These are phyloP conservation scores for Phytopythium chamaehyphon DNA, from an alignment of 352 stramenopile genomes.

Conservation along the genomic window DNA sequence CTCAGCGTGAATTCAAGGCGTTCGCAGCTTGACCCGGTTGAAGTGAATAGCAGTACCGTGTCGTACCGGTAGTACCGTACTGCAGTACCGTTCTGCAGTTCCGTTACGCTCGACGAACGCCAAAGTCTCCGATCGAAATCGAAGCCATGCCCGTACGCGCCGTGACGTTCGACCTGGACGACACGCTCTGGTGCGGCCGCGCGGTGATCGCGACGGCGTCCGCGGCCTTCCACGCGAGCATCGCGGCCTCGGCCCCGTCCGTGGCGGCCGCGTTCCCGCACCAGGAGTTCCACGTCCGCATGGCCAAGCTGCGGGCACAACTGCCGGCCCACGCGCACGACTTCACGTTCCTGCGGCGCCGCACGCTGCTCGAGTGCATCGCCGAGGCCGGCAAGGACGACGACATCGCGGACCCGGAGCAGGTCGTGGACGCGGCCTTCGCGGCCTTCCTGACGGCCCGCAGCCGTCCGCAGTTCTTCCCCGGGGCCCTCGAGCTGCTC, in stretches of 20 bases:
- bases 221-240: slow-evolving; percentile 42
- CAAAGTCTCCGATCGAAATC: no score
- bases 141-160: slow-evolving; percentile 22
- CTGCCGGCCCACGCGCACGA: slow-evolving; percentile 50
- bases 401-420: slow-evolving; percentile 7
- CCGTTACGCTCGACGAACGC: no score
- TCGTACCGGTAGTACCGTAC: no score
- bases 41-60: no score
- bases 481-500: slow-evolving; percentile 48
- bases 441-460: slow-evolving; percentile 50
- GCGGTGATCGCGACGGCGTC: slow-evolving; percentile 41
- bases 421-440: slow-evolving; percentile 49
- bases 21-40: no score
- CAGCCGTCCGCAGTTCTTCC: slow-evolving; percentile 60
- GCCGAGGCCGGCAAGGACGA: not conserved
- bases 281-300: slow-evolving; percentile 30
- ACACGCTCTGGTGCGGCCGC: slow-evolving; percentile 71
- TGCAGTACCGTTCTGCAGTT: no score
- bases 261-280: slow-evolving; percentile 38
- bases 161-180: slow-evolving; percentile 78
- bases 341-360: slow-evolving; percentile 64
- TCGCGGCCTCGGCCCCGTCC: slow-evolving; percentile 26
- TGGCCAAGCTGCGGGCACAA: slow-evolving; percentile 35
- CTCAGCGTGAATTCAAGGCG: no score
- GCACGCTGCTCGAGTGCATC: slow-evolving; percentile 49